Evolutionary conservation across 345 rosid genomes (phyloP).

Genomic region (Gossypium anomalum): DNA sequence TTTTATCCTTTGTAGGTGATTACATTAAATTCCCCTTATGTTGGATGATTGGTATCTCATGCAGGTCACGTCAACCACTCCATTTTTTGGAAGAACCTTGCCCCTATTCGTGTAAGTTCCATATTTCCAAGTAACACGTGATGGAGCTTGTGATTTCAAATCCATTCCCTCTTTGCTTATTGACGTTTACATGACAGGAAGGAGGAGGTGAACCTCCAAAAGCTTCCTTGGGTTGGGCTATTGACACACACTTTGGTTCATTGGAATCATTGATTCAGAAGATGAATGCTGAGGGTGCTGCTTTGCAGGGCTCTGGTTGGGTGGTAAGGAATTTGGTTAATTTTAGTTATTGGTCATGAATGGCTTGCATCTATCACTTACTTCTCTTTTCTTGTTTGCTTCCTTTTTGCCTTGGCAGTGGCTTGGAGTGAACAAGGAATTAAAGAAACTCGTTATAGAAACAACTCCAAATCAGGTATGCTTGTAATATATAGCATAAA

Average conservation of each 20-base stretch:
- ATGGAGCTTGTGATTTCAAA: not conserved
- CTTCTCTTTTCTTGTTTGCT: not conserved
- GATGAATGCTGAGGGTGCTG: slow-evolving; percentile 92
- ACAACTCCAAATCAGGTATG: slow-evolving; percentile 89
- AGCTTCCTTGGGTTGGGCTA: slow-evolving; percentile 66
- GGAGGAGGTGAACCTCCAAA: slow-evolving; percentile 97
- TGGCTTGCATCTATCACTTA: not conserved
- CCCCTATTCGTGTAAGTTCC: slow-evolving; percentile 57
- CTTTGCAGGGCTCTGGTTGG: slow-evolving; percentile 98
- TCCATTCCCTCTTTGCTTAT: not conserved
- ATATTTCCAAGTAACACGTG: not conserved
- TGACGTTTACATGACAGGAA: slow-evolving; percentile 40
- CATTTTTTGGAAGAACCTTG: slow-evolving; percentile 86
- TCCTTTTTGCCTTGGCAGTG: slow-evolving; percentile 40
- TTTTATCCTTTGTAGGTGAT: not conserved
- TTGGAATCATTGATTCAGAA: slow-evolving; percentile 68
- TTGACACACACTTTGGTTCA: slow-evolving; percentile 76
- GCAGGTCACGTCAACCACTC: slow-evolving; percentile 94
- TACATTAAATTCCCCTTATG: not conserved
- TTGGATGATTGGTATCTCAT: not conserved
- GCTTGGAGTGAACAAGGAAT: slow-evolving; percentile 84
- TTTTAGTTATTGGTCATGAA: not conserved
- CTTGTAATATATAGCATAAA: not conserved
- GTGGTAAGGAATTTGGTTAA: slow-evolving; percentile 53
- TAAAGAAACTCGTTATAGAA: slow-evolving; percentile 82